Base-by-base conservation (phyloP, 2,329 filamentous ascomycete genomes). In the Cryphonectria radicalis region DNA sequence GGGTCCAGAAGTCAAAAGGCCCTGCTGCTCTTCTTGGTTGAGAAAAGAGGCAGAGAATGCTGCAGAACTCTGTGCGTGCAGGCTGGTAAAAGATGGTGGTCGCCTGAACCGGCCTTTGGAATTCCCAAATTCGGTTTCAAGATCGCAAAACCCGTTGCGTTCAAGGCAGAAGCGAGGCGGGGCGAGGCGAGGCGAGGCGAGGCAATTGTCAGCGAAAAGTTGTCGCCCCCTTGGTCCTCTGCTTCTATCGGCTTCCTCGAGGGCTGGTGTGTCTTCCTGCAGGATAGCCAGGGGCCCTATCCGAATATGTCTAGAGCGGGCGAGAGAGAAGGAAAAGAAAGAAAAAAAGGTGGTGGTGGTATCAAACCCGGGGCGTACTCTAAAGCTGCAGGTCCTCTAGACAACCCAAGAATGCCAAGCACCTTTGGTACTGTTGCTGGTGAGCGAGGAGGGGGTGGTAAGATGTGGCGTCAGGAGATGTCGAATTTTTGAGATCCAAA, bases 201-300 rank as follows among this genome's bases (percentile, higher is more conserved):
- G 42, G 62, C 66, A 70, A 40, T 28, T 37, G 66, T 65, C 63
- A 69, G 69, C 71, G 42, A 66, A 64, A 50, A 50, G 22, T 4
- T 50, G 8, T 35, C 60, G 66, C 62, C 69, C 63, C 63, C 66
- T 50, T 50, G 46, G 46, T 68, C 63, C 63, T 69, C 66, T 60
- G 55, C 55, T 71, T 71, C 71, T 43, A 68, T 66, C 60, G 68
- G 68, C 62, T 72, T 71, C 68, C 65, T 68, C 32, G 66, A 67
- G 63, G 43, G 43, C 60, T 55, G 55, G 55, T 63, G 60, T 67
- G 35, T 7, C 43, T 6, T 13, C 59, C 53, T 66, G 67, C 64
- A 66, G 53, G 59, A 37, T 46, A 60, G 50, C 66, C 63, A 65
- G 59, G 32, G 46, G 62, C 17, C 50, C 50, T 59, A 32, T 59